phyloP scores from a whole-genome alignment of 331 rosid genomes.

The Quercus lobata region DNA sequence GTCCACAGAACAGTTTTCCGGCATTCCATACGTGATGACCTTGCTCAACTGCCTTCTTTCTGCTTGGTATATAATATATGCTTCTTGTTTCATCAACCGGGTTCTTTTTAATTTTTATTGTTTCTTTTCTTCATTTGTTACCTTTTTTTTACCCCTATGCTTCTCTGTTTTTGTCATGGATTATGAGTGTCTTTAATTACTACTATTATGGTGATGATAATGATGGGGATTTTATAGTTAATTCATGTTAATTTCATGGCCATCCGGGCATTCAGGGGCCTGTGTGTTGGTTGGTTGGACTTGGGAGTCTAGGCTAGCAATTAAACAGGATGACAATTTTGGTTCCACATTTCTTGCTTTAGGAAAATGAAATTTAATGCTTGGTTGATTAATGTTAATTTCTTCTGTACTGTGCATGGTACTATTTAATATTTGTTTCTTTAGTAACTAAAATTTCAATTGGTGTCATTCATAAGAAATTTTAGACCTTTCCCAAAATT shows the following conservation, averaged over 20 bases:
- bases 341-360: neutral
- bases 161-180: slow-evolving; percentile 14
- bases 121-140: neutral
- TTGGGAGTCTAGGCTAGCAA: neutral
- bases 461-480: too few species aligned
- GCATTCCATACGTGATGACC: slow-evolving; percentile 93
- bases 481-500: too few species aligned
- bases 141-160: neutral
- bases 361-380: neutral
- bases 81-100: neutral
- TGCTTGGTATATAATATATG: slow-evolving; percentile 49
- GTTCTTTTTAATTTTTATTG: neutral
- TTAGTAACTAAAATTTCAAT: too few species aligned
- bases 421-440: too few species aligned
- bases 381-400: neutral
- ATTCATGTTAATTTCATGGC: neutral
- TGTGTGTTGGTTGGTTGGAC: neutral
- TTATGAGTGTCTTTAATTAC: neutral
- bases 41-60: slow-evolving; percentile 83
- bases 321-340: neutral
- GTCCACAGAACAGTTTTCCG: slow-evolving; percentile 78
- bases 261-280: neutral
- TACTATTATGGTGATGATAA: neutral
- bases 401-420: too few species aligned
- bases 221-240: neutral